Evolutionary conservation across 2,329 filamentous ascomycete species (phyloP).

Genomic region (Colletotrichum liriopes): DNA sequence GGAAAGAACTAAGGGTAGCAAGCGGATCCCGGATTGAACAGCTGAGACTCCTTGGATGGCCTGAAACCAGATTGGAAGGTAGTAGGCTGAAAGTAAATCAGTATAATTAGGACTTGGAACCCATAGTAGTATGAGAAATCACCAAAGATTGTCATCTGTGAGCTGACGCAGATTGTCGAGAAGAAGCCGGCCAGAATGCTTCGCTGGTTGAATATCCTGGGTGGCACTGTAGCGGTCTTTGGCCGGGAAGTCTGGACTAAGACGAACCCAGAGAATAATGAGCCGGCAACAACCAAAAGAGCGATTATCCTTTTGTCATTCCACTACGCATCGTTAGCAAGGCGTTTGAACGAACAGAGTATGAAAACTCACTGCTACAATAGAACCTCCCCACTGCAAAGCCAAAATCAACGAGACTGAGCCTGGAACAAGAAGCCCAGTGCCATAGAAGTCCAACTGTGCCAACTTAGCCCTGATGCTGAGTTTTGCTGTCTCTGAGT

Average conservation of each 20-base stretch:
- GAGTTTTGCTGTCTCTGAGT: conserved; percentile 41
- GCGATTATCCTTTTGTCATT: conserved; percentile 59
- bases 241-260: conserved; percentile 54
- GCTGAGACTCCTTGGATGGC: conserved; percentile 58
- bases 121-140: conserved; percentile 26
- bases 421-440: conserved; percentile 41
- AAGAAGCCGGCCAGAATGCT: conserved; percentile 61
- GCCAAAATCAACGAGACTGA: conserved; percentile 63
- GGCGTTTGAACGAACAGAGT: background rate
- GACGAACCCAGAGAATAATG: conserved; percentile 63
- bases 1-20: conserved; percentile 57
- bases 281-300: conserved; percentile 62
- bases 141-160: conserved; percentile 65
- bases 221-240: conserved; percentile 59
- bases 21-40: conserved; percentile 56
- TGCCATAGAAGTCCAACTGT: conserved; percentile 47
- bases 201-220: conserved; percentile 57
- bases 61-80: conserved; percentile 63
- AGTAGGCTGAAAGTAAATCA: conserved; percentile 59
- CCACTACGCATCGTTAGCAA: conserved; percentile 51
- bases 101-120: background rate
- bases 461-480: conserved; percentile 46
- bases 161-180: conserved; percentile 63
- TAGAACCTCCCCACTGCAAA: conserved; percentile 62
- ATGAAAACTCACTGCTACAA: conserved; percentile 45